A percentile compares a stretch with the other conserved stretches of the same genome.
Evolutionary conservation across 768 basidiomycete species (phyloP).

Genomic region (Kwoniella sp.): DNA sequence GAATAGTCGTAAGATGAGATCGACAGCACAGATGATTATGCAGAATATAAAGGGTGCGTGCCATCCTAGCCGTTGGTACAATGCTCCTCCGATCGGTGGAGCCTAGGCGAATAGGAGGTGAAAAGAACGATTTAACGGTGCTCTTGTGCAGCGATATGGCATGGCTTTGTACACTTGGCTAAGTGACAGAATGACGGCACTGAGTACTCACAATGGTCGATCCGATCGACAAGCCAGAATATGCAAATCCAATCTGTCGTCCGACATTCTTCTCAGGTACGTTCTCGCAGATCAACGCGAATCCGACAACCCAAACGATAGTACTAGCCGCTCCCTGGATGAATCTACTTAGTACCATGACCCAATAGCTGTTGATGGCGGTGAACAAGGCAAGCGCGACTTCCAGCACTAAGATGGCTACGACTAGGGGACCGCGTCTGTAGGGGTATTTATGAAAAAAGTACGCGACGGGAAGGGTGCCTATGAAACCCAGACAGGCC

Average conservation of each 20-base stretch:
- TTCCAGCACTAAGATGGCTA: conserved; percentile 35
- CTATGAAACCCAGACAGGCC: neutral
- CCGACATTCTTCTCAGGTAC: conserved; percentile 42
- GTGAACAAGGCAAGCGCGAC: conserved; percentile 41
- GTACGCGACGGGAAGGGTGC: conserved; percentile 38
- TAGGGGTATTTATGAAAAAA: conserved; percentile 40
- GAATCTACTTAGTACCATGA: conserved; percentile 42
- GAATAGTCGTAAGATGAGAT: conserved; percentile 42
- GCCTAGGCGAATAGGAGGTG: conserved; percentile 16
- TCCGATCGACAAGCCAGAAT: conserved; percentile 45
- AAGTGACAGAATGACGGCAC: neutral
- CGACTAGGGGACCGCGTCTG: conserved; percentile 37
- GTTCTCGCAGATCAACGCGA: conserved; percentile 40
- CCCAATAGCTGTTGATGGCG: conserved; percentile 41
- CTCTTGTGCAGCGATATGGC: neutral
- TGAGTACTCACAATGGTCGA: conserved; percentile 33
- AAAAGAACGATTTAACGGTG: neutral
- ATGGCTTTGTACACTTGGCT: neutral
- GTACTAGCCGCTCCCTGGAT: conserved; percentile 40
- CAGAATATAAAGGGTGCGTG: conserved; percentile 49
- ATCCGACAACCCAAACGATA: conserved; percentile 38
- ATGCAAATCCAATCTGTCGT: conserved; percentile 48
- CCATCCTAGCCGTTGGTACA: conserved; percentile 49
- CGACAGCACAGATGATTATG: conserved; percentile 40
- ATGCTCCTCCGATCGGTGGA: conserved; percentile 45